Conservation (phyloP, 1,139 yeast species). For the Wickerhamiella pararugosa region DNA sequence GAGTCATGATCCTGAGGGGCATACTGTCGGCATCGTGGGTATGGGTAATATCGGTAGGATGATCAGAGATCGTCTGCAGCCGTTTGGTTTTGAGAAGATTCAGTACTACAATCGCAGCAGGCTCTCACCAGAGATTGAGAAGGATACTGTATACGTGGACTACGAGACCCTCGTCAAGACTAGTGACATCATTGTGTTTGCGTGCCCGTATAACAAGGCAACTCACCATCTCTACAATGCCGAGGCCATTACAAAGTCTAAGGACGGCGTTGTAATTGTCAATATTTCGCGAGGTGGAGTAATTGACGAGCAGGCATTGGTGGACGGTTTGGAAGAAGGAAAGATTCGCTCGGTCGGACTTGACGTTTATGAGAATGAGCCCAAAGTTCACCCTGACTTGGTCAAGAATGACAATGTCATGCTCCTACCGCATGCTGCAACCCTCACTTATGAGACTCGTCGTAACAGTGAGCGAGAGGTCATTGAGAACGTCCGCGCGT, state of each 20-base stretch:
- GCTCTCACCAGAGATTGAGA: constrained; percentile 39
- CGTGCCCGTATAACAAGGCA: constrained; percentile 43
- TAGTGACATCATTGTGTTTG: constrained; percentile 46
- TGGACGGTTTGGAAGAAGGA: constrained; percentile 51
- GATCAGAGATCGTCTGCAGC: constrained; percentile 43
- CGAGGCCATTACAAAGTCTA: constrained; percentile 40
- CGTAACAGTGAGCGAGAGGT: constrained; percentile 40
- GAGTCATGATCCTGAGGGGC: constrained; percentile 47
- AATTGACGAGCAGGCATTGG: constrained; percentile 57
- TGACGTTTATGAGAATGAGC: constrained; percentile 63
- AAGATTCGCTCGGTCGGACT: constrained; percentile 60
- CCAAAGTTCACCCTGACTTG: constrained; percentile 21
- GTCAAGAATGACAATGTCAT: constrained; percentile 32
- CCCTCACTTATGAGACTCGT: constrained; percentile 47
- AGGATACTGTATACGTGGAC: constrained; percentile 36
- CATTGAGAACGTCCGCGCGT: constrained; percentile 27
- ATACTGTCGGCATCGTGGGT: constrained; percentile 52
- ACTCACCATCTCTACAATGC: constrained; percentile 47
- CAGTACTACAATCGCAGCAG: constrained; percentile 46
- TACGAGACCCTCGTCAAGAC: constrained; percentile 38
- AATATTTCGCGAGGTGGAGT: constrained; percentile 57
- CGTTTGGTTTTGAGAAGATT: constrained; percentile 48
- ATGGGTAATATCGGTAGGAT: constrained; percentile 70
- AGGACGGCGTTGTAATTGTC: constrained; percentile 49
- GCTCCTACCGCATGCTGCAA: constrained; percentile 72